Evolutionary conservation across 176 grass and related monocot genomes (phyloP).

Genomic region (Oryza meyeriana): DNA sequence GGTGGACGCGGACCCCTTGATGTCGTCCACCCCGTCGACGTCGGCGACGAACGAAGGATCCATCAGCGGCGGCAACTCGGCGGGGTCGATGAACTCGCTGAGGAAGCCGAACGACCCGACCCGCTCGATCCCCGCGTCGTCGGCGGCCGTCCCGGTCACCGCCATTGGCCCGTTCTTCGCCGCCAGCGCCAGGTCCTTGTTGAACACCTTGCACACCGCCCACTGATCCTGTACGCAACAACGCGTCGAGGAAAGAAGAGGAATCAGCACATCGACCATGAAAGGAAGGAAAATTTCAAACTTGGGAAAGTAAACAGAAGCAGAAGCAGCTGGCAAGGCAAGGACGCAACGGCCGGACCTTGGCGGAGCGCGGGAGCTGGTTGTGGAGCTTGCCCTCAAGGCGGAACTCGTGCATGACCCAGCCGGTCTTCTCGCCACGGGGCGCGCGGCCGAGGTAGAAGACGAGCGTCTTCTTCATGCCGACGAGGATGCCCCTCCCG

Average conservation of each 20-base stretch:
- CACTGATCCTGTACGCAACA: constrained; percentile 65
- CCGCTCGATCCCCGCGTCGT: constrained; percentile 38
- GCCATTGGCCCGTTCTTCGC: constrained; percentile 34
- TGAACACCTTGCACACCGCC: constrained; percentile 84
- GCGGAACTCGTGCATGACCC: constrained; percentile 97
- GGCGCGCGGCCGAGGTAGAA: constrained; percentile 96
- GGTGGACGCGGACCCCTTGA: constrained; percentile 36
- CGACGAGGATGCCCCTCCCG: constrained; percentile 60
- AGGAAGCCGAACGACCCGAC: constrained; percentile 35
- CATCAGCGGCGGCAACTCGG: constrained; percentile 58
- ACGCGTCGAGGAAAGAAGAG: neutral
- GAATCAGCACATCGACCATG: neutral
- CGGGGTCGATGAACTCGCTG: constrained; percentile 52
- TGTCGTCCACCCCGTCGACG: constrained; percentile 28
- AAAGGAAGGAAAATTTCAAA: neutral
- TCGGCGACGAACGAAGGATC: constrained; percentile 35
- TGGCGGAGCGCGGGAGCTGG: constrained; percentile 53
- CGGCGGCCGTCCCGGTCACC: neutral
- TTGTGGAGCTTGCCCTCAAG: constrained; percentile 64
- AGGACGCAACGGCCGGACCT: constrained; percentile 30
- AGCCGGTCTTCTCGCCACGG: constrained; percentile 72
- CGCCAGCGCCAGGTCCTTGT: constrained; percentile 55
- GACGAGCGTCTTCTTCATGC: constrained; percentile 99
- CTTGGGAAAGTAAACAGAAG: neutral
- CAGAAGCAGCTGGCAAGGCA: neutral